A percentile compares a stretch with the other conserved stretches of the same genome.
phyloP scores from a whole-genome alignment of 2,329 filamentous ascomycete species.

The Geosmithia morbida region DNA sequence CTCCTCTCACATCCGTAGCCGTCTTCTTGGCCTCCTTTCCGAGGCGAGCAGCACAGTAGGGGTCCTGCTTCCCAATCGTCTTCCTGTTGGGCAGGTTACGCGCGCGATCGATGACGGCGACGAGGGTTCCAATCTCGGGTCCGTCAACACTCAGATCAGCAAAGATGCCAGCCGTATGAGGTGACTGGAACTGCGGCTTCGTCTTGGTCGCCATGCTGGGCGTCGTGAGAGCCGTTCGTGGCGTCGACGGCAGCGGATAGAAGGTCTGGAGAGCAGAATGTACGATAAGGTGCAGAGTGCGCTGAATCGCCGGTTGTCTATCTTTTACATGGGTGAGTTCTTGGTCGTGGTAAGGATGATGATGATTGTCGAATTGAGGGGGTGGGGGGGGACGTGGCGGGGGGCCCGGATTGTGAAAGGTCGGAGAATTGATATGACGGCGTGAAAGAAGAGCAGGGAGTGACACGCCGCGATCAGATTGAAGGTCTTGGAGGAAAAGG shows the following conservation, averaged over 20 bases:
- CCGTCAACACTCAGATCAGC: conserved; percentile 90
- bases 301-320: too few relatives aligned
- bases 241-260: too few relatives aligned
- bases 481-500: neutral
- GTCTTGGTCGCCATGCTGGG: conserved; percentile 33
- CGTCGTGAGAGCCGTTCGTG: too few relatives aligned
- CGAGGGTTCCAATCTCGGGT: conserved; percentile 82
- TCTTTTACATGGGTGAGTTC: too few relatives aligned
- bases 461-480: neutral
- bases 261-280: too few relatives aligned
- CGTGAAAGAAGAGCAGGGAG: neutral
- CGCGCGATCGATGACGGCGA: conserved; percentile 82
- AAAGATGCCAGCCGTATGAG: conserved; percentile 85
- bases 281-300: too few relatives aligned
- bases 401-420: neutral
- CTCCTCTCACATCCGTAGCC: conserved; percentile 80
- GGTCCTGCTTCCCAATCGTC: conserved; percentile 96
- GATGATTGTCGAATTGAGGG: neutral
- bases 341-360: too few relatives aligned
- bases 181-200: conserved; percentile 42
- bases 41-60: conserved; percentile 84
- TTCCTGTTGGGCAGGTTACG: conserved; percentile 96
- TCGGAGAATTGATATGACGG: neutral
- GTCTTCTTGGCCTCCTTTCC: conserved; percentile 98
- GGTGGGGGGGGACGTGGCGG: neutral